A percentile compares a stretch with the other conserved stretches of the same genome.
Conservation (phyloP, 257 asterid species). For the Euphrasia confusa region DNA sequence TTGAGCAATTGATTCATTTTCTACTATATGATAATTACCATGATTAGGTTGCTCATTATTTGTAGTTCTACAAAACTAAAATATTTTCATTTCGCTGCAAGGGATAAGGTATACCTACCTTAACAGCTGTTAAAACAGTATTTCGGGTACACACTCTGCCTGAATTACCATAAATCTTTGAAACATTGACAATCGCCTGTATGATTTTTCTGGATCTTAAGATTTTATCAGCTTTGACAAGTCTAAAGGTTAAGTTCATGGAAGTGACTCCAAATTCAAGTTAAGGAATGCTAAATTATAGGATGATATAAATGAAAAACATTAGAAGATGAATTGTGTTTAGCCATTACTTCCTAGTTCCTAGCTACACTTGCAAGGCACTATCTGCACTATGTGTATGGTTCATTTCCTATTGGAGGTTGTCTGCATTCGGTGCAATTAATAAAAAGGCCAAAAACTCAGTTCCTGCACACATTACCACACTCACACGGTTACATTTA, state of each 20-base stretch:
- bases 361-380: background rate
- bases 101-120: background rate
- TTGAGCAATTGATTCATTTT: background rate
- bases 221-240: background rate
- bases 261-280: background rate
- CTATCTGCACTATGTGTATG: background rate
- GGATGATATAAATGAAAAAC: background rate
- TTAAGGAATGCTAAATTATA: background rate
- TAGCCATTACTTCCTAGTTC: background rate
- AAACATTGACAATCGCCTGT: background rate
- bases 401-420: background rate
- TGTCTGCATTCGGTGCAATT: background rate
- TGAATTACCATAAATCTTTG: background rate
- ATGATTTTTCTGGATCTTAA: background rate
- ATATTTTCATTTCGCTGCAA: background rate
- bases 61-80: background rate
- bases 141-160: background rate
- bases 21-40: background rate
- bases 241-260: slow-evolving; percentile 7
- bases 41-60: background rate
- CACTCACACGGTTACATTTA: background rate
- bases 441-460: background rate
- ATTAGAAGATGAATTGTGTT: background rate
- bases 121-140: background rate
- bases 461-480: slow-evolving; percentile 12